Percentiles rank a stretch among this genome's conserved stretches.
Evolutionary conservation across 1,284 basidiomycete genomes (phyloP).

Genomic region (Trametes polyzona): DNA sequence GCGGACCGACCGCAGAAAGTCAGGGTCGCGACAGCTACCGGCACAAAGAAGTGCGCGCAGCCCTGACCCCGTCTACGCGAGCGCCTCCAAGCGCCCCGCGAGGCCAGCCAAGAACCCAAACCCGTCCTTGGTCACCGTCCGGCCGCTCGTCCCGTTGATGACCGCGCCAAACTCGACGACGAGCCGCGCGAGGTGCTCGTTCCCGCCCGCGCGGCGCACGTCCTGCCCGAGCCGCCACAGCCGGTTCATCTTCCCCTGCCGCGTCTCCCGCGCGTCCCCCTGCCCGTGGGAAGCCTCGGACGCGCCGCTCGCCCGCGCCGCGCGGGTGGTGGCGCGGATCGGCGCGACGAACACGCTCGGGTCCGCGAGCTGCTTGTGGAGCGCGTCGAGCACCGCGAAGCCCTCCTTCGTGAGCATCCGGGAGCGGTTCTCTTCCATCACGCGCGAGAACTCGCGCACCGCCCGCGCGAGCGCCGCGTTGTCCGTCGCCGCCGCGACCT

Average conservation of each 20-base stretch:
- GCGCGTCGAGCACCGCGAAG: conserved; percentile 65
- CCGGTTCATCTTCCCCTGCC: conserved; percentile 55
- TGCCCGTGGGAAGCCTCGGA: conserved; percentile 16
- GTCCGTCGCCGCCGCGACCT: conserved; percentile 51
- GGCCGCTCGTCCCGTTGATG: conserved; percentile 64
- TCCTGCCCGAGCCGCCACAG: conserved; percentile 58
- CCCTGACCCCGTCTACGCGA: conserved; percentile 22
- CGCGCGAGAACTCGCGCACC: conserved; percentile 59
- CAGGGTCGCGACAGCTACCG: too few species aligned
- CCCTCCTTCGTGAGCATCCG: conserved; percentile 72
- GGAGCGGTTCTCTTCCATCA: conserved; percentile 64
- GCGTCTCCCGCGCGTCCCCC: conserved; percentile 42
- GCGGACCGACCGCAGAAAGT: too few species aligned
- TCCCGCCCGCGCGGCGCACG: conserved; percentile 52
- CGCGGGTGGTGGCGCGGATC: conserved; percentile 49
- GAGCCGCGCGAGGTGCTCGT: conserved; percentile 60
- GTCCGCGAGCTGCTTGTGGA: conserved; percentile 70
- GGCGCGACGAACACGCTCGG: conserved; percentile 62
- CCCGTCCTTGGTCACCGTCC: conserved; percentile 77
- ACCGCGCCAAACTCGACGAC: conserved; percentile 68
- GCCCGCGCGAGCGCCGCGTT: conserved; percentile 55
- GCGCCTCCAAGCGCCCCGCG: conserved; percentile 49
- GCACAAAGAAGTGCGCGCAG: neutral
- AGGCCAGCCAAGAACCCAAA: conserved; percentile 69
- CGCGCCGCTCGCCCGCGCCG: conserved; percentile 45